These are phyloP conservation scores for Stylosanthes scabra DNA, from an alignment of 331 rosid species.

Conservation along the genomic window DNA sequence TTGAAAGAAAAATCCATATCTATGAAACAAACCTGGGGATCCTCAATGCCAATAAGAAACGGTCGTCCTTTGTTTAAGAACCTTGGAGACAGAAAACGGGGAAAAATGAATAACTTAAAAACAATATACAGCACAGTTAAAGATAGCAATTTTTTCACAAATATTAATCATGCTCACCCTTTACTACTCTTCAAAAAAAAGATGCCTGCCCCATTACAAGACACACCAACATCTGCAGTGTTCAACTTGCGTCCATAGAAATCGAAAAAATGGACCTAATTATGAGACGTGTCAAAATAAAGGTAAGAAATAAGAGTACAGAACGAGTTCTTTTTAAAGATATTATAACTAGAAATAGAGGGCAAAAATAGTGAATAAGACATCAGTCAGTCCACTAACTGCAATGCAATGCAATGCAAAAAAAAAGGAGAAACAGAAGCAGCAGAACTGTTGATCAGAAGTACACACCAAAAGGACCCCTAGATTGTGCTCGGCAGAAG, in stretches of 20 bases:
- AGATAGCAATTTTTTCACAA: conserved; percentile 19
- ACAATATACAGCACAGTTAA: conserved; percentile 15
- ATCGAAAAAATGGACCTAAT: conserved; percentile 88
- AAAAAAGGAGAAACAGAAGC: too few species aligned
- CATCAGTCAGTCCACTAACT: conserved; percentile 10
- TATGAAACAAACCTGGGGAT: conserved; percentile 81
- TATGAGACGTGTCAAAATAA: conserved; percentile 5
- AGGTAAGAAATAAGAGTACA: conserved; percentile 3
- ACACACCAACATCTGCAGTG: conserved; percentile 93
- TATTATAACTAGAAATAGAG: not conserved
- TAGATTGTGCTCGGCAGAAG: conserved; percentile 69
- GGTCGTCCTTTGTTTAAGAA: conserved; percentile 64
- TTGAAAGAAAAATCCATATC: conserved; percentile 17
- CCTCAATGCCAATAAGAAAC: conserved; percentile 80
- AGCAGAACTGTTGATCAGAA: conserved; percentile 7
- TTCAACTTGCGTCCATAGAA: conserved; percentile 92
- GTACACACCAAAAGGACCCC: conserved; percentile 89
- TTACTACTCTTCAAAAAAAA: conserved; percentile 73
- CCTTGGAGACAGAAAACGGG: conserved; percentile 47
- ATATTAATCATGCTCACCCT: conserved; percentile 58
- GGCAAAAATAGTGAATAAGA: not conserved
- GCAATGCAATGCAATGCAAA: conserved; percentile 11
- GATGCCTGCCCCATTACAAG: conserved; percentile 77
- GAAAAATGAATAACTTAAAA: conserved; percentile 21
- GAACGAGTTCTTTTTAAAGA: not conserved